phyloP scores from a whole-genome alignment of 2,329 filamentous ascomycete species.

The Byssothecium circinans region DNA sequence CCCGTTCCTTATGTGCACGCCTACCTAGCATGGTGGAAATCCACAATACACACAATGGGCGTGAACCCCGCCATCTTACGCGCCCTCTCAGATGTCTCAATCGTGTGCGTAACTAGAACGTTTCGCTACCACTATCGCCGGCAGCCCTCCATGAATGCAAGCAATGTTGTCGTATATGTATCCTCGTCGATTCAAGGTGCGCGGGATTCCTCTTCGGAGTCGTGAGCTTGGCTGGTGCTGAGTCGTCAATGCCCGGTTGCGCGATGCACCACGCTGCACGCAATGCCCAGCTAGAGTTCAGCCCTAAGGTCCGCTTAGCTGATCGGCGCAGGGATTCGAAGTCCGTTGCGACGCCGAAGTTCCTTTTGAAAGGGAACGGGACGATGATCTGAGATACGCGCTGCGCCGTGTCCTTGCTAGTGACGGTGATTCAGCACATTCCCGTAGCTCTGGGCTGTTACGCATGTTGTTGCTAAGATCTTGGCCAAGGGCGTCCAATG shows the following conservation, averaged over 20 bases:
- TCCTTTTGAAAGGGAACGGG: too few relatives aligned
- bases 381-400: neutral
- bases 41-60: constrained; percentile 55
- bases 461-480: too few relatives aligned
- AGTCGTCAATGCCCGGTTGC: neutral
- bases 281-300: neutral
- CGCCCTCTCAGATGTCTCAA: too few relatives aligned
- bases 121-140: neutral
- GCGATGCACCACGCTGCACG: neutral
- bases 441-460: too few relatives aligned
- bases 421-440: too few relatives aligned
- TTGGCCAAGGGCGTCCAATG: neutral
- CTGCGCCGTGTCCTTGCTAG: too few relatives aligned
- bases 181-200: neutral
- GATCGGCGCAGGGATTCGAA: constrained; percentile 1
- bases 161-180: neutral
- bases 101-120: neutral
- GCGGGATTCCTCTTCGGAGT: neutral
- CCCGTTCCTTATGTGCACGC: constrained; percentile 4
- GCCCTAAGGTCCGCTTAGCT: constrained; percentile 2
- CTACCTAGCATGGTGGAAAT: constrained; percentile 56
- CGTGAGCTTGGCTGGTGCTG: constrained; percentile 4
- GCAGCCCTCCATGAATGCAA: constrained; percentile 1
- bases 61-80: constrained; percentile 38
- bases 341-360: neutral